These are phyloP conservation scores for Nosema muscidifuracis DNA, from an alignment of 371 early-diverging fungal species.

Conservation along the genomic window DNA sequence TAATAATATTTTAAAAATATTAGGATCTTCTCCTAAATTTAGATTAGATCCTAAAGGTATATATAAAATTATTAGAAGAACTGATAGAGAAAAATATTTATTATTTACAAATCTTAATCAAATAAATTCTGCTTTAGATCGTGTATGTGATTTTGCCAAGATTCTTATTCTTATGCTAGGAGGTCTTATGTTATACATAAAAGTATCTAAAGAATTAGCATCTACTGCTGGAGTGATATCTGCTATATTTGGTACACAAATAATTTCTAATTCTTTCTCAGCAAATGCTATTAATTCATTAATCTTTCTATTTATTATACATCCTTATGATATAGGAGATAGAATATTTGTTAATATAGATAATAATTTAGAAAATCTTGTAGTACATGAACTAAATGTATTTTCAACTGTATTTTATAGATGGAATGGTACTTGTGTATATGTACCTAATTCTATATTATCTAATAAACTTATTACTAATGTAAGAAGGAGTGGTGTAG, in stretches of 20 bases:
- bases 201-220: conserved; percentile 20
- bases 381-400: conserved; percentile 63
- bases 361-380: conserved; percentile 58
- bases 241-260: conserved; percentile 61
- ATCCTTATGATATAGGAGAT: conserved; percentile 64
- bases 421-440: conserved; percentile 63
- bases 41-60: conserved; percentile 41
- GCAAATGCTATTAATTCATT: conserved; percentile 58
- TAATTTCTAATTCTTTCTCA: conserved; percentile 57
- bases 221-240: conserved; percentile 49
- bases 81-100: conserved; percentile 55
- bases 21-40: conserved; percentile 31
- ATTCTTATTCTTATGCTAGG: conserved; percentile 43
- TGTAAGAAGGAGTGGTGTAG: conserved; percentile 58
- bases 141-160: conserved; percentile 48
- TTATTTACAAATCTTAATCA: conserved; percentile 58
- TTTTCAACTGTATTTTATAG: conserved; percentile 62
- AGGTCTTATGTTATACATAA: conserved; percentile 38
- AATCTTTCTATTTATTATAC: conserved; percentile 63
- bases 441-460: conserved; percentile 61
- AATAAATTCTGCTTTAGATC: conserved; percentile 57
- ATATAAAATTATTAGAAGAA: conserved; percentile 51
- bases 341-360: conserved; percentile 60
- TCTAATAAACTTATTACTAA: conserved; percentile 57
- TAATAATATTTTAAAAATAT: conserved; percentile 18